Percentiles rank a stretch among this genome's conserved stretches.
Evolutionary conservation across 2,329 filamentous ascomycete species (phyloP).

Genomic region (Neonectria hederae): DNA sequence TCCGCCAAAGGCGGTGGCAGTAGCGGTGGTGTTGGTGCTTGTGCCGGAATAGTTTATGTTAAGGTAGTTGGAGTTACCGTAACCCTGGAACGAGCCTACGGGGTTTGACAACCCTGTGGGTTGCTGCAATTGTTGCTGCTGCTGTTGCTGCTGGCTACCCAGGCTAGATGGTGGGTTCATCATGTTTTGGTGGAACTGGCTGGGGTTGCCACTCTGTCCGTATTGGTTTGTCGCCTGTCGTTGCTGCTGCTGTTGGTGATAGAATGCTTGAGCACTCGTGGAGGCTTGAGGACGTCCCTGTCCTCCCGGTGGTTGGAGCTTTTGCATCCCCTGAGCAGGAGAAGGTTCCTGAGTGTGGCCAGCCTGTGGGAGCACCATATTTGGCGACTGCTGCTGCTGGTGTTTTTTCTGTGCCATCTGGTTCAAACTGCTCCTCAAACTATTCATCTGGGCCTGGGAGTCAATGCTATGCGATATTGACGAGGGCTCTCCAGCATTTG

Average conservation of each 20-base stretch:
- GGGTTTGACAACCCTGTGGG: constrained; percentile 19
- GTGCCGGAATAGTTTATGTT: constrained; percentile 36
- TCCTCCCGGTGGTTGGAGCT: constrained; percentile 4
- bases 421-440: constrained; percentile 2
- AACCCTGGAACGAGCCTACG: constrained; percentile 32
- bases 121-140: constrained; percentile 18
- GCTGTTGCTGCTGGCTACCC: constrained; percentile 17
- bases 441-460: constrained; percentile 23
- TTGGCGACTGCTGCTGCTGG: constrained; percentile 13
- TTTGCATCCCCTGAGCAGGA: constrained; percentile 4
- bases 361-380: constrained; percentile 12
- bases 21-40: not conserved
- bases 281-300: constrained; percentile 3
- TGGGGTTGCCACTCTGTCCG: constrained; percentile 19
- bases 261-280: constrained; percentile 25
- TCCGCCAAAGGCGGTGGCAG: constrained; percentile 32
- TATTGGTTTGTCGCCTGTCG: constrained; percentile 32
- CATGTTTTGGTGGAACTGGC: constrained; percentile 33
- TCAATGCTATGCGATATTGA: constrained; percentile 30
- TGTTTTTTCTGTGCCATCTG: constrained; percentile 23
- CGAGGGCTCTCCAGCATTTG: constrained; percentile 18
- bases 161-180: constrained; percentile 25
- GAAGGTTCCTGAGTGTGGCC: constrained; percentile 12
- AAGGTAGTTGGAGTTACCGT: constrained; percentile 36
- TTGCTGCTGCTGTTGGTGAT: constrained; percentile 28